phyloP scores from a whole-genome alignment of 2,329 filamentous ascomycete genomes.

The Cucurbitaria berberidis region DNA sequence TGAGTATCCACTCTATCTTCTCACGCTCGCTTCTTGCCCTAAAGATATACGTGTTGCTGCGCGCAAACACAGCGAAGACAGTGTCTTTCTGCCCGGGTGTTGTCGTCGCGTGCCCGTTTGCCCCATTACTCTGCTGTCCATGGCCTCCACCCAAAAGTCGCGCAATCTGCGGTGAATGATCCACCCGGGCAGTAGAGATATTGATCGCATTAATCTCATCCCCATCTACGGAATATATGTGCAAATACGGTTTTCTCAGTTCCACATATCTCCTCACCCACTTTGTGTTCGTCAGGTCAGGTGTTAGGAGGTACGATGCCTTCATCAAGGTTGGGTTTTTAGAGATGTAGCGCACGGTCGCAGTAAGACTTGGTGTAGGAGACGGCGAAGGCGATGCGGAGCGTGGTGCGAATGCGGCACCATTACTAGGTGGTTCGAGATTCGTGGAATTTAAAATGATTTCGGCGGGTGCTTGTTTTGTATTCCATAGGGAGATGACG shows the following conservation, averaged over 20 bases:
- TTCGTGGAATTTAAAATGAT: constrained; percentile 57
- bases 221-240: constrained; percentile 85
- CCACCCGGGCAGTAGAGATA: constrained; percentile 85
- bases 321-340: constrained; percentile 79
- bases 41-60: constrained; percentile 94
- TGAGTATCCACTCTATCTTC: constrained; percentile 96
- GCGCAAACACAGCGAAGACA: constrained; percentile 93
- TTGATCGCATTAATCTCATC: constrained; percentile 92
- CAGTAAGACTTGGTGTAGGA: constrained; percentile 68
- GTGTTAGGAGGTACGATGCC: constrained; percentile 84
- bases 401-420: constrained; percentile 53
- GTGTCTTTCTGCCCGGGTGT: constrained; percentile 56
- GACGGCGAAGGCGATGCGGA: constrained; percentile 46
- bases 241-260: constrained; percentile 86
- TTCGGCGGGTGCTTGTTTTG: constrained; percentile 51
- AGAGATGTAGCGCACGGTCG: constrained; percentile 75
- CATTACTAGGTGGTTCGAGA: constrained; percentile 72
- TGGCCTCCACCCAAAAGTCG: constrained; percentile 66
- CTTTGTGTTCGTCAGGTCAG: constrained; percentile 77
- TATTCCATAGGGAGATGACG: constrained; percentile 69
- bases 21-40: constrained; percentile 86
- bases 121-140: constrained; percentile 9
- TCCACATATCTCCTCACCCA: constrained; percentile 96
- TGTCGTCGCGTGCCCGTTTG: constrained; percentile 6
- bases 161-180: constrained; percentile 87